A percentile compares a stretch with the other conserved stretches of the same genome.
Conservation (phyloP, 371 early-diverging fungal species). For the Entomophthora muscae region DNA sequence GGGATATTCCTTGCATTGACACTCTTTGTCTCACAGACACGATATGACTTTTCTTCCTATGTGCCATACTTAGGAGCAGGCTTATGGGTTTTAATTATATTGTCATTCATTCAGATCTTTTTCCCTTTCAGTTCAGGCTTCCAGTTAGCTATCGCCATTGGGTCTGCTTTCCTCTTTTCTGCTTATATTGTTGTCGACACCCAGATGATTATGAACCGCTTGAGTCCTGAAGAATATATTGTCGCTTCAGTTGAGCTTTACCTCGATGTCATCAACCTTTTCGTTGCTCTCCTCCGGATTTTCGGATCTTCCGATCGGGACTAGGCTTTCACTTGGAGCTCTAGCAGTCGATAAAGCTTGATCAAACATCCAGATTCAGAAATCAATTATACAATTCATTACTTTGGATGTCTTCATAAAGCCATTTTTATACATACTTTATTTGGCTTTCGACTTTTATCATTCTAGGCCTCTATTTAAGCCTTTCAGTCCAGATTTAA, state of each 20-base stretch:
- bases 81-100: conserved; percentile 34
- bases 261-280: conserved; percentile 64
- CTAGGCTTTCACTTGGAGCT: no score
- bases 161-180: conserved; percentile 45
- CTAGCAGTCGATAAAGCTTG: no score
- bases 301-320: conserved; percentile 1
- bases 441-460: no score
- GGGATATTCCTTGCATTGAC: conserved; percentile 54
- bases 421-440: no score
- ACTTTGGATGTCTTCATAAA: no score
- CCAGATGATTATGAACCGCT: conserved; percentile 38
- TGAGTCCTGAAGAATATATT: conserved; percentile 63
- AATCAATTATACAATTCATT: no score
- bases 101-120: conserved; percentile 45
- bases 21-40: conserved; percentile 52
- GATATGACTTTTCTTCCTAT: conserved; percentile 49
- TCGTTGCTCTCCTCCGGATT: conserved; percentile 46
- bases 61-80: conserved; percentile 39
- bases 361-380: no score
- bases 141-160: conserved; percentile 40
- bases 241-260: conserved; percentile 56
- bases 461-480: no score
- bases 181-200: conserved; percentile 59
- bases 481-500: no score
- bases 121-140: conserved; percentile 41